Evolutionary conservation across 2,329 filamentous ascomycete species (phyloP).

Genomic region (Exophiala sp.): DNA sequence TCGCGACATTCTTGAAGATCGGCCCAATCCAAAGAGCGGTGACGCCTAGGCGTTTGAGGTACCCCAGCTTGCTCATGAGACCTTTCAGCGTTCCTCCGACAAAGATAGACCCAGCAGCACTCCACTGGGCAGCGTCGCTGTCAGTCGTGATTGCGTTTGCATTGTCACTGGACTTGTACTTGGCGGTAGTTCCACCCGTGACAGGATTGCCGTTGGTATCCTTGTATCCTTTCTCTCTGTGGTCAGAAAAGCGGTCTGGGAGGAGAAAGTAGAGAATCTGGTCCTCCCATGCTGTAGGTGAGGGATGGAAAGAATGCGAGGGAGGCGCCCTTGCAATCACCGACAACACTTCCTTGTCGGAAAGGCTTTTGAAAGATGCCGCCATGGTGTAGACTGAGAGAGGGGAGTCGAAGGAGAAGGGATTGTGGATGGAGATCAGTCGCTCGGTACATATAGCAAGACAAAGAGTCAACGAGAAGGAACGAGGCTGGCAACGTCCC

Average conservation of each 20-base stretch:
- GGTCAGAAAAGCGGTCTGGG: constrained; percentile 14
- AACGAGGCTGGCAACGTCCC: not conserved
- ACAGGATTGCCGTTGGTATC: constrained; percentile 1
- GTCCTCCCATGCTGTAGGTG: constrained; percentile 8
- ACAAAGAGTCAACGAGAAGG: not conserved
- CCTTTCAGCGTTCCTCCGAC: constrained; percentile 11
- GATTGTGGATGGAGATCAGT: too few relatives aligned
- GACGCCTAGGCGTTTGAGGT: constrained; percentile 9
- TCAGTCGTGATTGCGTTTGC: constrained; percentile 8
- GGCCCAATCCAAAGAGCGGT: constrained; percentile 15
- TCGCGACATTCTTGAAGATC: constrained; percentile 9
- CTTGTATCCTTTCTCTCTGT: constrained; percentile 8
- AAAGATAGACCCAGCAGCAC: not conserved
- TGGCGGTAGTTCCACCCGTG: not conserved
- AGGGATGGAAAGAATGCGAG: constrained; percentile 7
- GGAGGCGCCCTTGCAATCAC: constrained; percentile 6
- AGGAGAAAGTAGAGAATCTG: constrained; percentile 23
- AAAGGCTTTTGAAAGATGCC: constrained; percentile 1
- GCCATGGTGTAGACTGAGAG: not conserved
- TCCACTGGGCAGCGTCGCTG: constrained; percentile 2
- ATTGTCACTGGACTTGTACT: constrained; percentile 1
- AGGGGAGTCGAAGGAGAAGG: too few relatives aligned
- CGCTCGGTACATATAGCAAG: not conserved
- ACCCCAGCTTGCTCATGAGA: constrained; percentile 8
- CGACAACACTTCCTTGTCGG: constrained; percentile 2